phyloP scores from a whole-genome alignment of 768 basidiomycete species.

The Amanita pallidorosea region DNA sequence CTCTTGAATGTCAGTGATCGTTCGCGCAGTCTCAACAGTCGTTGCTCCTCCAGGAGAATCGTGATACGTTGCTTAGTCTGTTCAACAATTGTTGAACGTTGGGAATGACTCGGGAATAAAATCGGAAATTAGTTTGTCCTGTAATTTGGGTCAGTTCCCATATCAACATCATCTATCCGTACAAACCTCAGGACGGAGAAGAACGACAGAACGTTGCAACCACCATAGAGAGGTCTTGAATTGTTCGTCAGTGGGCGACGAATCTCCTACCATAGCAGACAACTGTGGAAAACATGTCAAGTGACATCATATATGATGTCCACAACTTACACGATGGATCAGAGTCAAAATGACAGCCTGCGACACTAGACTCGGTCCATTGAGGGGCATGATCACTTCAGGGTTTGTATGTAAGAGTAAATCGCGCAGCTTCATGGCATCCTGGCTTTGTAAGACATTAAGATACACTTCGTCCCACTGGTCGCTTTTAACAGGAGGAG shows the following conservation, averaged over 20 bases:
- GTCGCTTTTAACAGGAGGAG: constrained; percentile 50
- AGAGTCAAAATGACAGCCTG: constrained; percentile 80
- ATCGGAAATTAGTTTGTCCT: constrained; percentile 76
- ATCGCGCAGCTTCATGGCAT: constrained; percentile 62
- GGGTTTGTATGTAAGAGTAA: constrained; percentile 65
- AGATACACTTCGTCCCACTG: constrained; percentile 84
- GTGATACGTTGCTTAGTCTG: constrained; percentile 69
- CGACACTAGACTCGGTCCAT: constrained; percentile 57
- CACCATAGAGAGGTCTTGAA: constrained; percentile 84
- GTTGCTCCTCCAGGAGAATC: constrained; percentile 62
- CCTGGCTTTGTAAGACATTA: constrained; percentile 65
- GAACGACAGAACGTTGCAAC: constrained; percentile 64
- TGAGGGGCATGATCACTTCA: constrained; percentile 71
- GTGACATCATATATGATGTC: constrained; percentile 1
- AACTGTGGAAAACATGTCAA: constrained; percentile 31
- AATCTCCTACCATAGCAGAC: constrained; percentile 64
- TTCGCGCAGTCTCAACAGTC: constrained; percentile 56
- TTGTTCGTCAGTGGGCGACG: constrained; percentile 63
- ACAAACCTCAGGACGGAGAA: constrained; percentile 64
- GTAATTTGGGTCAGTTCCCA: constrained; percentile 7
- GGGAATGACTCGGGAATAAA: constrained; percentile 73
- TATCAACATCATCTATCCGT: not conserved
- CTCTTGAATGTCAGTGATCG: constrained; percentile 69
- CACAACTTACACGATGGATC: constrained; percentile 59
- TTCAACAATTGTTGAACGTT: constrained; percentile 69